Evolutionary conservation across 2,329 filamentous ascomycete species (phyloP).

Genomic region (Didymella lethalis): DNA sequence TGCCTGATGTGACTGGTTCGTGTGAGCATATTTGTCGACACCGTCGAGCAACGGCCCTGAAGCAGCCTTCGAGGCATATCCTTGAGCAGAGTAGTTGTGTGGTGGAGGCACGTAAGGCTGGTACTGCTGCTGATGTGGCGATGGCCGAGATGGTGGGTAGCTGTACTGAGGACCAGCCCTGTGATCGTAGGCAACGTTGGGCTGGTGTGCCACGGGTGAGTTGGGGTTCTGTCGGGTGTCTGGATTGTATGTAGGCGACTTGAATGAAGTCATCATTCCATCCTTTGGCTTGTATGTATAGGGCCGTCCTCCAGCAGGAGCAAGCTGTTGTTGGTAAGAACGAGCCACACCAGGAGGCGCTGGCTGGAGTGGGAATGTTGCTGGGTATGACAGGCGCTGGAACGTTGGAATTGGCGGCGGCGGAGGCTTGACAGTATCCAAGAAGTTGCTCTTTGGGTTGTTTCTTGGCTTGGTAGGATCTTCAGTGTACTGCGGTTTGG

Average conservation of each 20-base stretch:
- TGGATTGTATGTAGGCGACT: slow-evolving; percentile 44
- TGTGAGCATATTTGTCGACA: slow-evolving; percentile 41
- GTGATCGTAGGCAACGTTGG: slow-evolving; percentile 48
- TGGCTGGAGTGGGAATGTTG: slow-evolving; percentile 58
- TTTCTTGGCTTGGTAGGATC: slow-evolving; percentile 69
- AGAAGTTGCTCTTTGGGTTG: slow-evolving; percentile 74
- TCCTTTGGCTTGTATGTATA: slow-evolving; percentile 49
- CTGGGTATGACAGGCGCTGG: slow-evolving; percentile 42
- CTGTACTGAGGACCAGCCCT: slow-evolving; percentile 39
- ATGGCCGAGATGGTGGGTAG: slow-evolving; percentile 25
- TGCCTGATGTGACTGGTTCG: slow-evolving; percentile 27
- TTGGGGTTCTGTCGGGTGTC: slow-evolving; percentile 49
- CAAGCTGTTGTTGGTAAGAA: slow-evolving; percentile 41
- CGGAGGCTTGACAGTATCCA: slow-evolving; percentile 68
- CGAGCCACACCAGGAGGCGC: slow-evolving; percentile 42
- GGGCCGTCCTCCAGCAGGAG: slow-evolving; percentile 29
- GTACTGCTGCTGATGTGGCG: slow-evolving; percentile 33
- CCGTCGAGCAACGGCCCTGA: slow-evolving; percentile 32
- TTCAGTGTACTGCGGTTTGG: slow-evolving; percentile 89
- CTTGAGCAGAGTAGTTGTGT: slow-evolving; percentile 32
- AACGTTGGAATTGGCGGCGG: slow-evolving; percentile 42
- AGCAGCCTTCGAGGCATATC: slow-evolving; percentile 37
- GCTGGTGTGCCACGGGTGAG: slow-evolving; percentile 50
- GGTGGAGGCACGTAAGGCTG: slow-evolving; percentile 41
- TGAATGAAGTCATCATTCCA: slow-evolving; percentile 32